These are phyloP conservation scores for Trichoderma cornu-damae DNA, from an alignment of 2,329 filamentous ascomycete species.

Conservation along the genomic window DNA sequence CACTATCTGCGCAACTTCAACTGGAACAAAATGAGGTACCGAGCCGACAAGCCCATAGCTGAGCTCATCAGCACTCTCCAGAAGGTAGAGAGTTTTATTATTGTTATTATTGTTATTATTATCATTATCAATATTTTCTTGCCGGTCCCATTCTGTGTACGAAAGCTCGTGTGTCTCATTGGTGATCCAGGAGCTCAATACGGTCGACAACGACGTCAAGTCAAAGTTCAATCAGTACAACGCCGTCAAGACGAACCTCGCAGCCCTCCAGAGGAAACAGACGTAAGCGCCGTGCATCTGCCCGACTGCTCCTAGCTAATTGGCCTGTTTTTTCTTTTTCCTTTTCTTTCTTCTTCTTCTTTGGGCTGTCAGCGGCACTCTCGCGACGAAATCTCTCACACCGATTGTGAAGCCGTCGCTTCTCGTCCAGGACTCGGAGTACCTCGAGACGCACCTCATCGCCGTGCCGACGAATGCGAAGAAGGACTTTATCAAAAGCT, in stretches of 20 bases:
- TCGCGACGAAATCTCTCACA: slow-evolving; percentile 89
- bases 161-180: background rate
- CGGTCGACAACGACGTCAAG: slow-evolving; percentile 94
- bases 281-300: slow-evolving; percentile 52
- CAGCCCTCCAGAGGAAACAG: slow-evolving; percentile 77
- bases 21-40: slow-evolving; percentile 98
- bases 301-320: background rate
- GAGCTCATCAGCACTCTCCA: slow-evolving; percentile 85
- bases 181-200: slow-evolving; percentile 66
- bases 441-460: slow-evolving; percentile 91
- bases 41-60: slow-evolving; percentile 80
- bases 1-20: slow-evolving; percentile 83
- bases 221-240: slow-evolving; percentile 94
- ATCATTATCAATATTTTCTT: background rate
- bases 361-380: slow-evolving; percentile 72
- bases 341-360: no score
- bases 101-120: no score
- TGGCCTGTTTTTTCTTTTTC: background rate
- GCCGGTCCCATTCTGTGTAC: background rate
- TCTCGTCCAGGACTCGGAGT: slow-evolving; percentile 86
- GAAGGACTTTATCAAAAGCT: slow-evolving; percentile 84
- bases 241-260: slow-evolving; percentile 77
- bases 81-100: slow-evolving; percentile 71
- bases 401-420: slow-evolving; percentile 76
- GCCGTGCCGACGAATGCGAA: slow-evolving; percentile 74